Base-by-base conservation (phyloP, 768 basidiomycete genomes). In the Mycena alexandri region DNA sequence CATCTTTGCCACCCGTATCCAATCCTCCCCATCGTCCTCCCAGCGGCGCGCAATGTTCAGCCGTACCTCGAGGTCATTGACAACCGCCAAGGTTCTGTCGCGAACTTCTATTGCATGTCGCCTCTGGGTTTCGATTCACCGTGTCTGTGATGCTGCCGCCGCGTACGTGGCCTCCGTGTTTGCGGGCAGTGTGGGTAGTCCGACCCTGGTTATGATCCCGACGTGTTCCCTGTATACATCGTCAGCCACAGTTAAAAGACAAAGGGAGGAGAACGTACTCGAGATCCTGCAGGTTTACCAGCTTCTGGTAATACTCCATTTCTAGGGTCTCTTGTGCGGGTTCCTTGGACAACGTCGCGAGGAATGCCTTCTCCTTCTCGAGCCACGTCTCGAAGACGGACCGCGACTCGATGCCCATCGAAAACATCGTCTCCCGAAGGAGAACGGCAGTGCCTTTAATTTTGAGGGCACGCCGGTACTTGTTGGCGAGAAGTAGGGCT, bases 221-320 rank as follows among this genome's bases (percentile, higher is more conserved):
- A 59, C 19, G 16, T 19, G 57, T 13, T 59, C 33, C 29, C 57
- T 59, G 42, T 3, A 48, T 1, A 46, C 21, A 1, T 11, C 43
- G n/a, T 56, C 3, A 34, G 46, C 47, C 21, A n/a, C 19, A 9
- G 29, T 29, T 29, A 29, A 1, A 12, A 48, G 16, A 16, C 44
- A 10, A 11, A 16, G 1, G 1, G 21, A 42, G 21, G 14, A 34
- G 9, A 7, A 33, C 59, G 11, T 38, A 65, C 64, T 62, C 53
- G 16, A 36, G 46, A 10, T 63, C 61, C 14, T 21, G 25, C 5
- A 67, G 57, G 19, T 55, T 55, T 7, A 68, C 67, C n/a, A 70
- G 60, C 29, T 65, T 67, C 29, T 68, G 42, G 44, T 55, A 61
- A 50, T 67, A 71, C 33, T 72, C 71, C 68, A 67, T 70, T 42